A percentile compares a stretch with the other conserved stretches of the same genome.
These are phyloP conservation scores for Colletotrichum eleusines DNA, from an alignment of 2,329 filamentous ascomycete species.

Conservation along the genomic window DNA sequence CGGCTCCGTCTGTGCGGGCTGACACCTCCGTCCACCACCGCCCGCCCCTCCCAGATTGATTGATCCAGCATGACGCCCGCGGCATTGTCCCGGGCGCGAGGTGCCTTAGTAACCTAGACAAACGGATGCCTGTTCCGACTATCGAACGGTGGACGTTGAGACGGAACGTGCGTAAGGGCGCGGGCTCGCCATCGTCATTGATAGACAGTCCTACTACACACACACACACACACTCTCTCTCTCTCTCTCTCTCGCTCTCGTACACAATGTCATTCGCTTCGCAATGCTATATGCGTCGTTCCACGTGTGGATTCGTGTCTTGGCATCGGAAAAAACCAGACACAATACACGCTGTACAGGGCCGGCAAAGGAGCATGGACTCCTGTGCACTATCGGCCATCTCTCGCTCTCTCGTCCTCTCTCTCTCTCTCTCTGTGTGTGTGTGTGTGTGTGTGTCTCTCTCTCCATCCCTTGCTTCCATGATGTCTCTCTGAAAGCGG, in stretches of 20 bases:
- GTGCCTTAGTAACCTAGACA: background rate
- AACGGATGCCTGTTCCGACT: background rate
- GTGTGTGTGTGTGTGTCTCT: too few species aligned
- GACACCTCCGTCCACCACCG: background rate
- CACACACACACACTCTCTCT: too few species aligned
- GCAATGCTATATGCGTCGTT: background rate
- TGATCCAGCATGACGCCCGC: background rate
- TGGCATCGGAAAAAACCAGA: background rate
- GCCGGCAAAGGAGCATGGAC: background rate
- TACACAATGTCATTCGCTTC: background rate
- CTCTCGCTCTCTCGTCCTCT: too few species aligned
- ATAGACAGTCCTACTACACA: background rate
- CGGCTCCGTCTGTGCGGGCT: conserved; percentile 35
- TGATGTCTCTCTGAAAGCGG: background rate
- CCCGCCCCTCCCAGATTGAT: too few species aligned
- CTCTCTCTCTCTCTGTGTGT: too few species aligned
- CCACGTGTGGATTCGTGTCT: too few species aligned
- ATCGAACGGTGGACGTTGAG: conserved; percentile 18
- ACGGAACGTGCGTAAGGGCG: conserved; percentile 10
- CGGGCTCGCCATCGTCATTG: conserved; percentile 6
- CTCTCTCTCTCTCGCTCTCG: background rate
- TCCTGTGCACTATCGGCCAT: background rate
- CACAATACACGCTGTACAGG: background rate
- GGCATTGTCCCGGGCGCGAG: background rate
- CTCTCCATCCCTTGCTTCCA: conserved; percentile 11